Evolutionary conservation across 164 flowering plant species (phyloP).

Genomic region (Tinospora cordifolia): DNA sequence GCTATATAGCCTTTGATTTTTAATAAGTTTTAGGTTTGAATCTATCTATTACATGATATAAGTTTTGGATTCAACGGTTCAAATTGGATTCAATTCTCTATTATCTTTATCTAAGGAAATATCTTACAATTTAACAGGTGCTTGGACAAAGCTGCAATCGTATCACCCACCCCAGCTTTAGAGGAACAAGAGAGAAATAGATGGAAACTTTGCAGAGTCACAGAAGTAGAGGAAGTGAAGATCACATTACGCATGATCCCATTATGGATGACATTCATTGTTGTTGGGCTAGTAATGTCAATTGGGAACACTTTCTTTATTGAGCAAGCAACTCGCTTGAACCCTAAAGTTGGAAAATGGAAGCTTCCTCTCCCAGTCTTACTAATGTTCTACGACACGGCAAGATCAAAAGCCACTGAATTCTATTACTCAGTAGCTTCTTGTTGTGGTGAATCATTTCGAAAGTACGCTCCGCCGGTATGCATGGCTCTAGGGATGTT

Average conservation of each 20-base stretch:
- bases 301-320: conserved; percentile 36
- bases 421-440: background rate
- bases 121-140: conserved; percentile 20
- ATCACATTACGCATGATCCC: conserved; percentile 29
- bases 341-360: conserved; percentile 25
- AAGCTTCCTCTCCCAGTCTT: conserved; percentile 29
- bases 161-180: conserved; percentile 9
- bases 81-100: too few species aligned
- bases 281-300: conserved; percentile 31
- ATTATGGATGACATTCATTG: conserved; percentile 32
- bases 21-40: too few species aligned
- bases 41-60: background rate
- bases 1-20: too few species aligned
- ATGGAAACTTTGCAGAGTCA: conserved; percentile 33
- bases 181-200: conserved; percentile 16
- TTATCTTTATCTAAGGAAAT: background rate
- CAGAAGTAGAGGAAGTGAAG: conserved; percentile 36
- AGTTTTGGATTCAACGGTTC: background rate
- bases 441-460: background rate
- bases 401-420: background rate
- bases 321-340: conserved; percentile 36
- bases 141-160: conserved; percentile 37
- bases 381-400: conserved; percentile 2
- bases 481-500: conserved; percentile 27
- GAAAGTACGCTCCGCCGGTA: conserved; percentile 9